Evolutionary conservation across 768 basidiomycete species (phyloP).

Genomic region (Panellus pusillus): DNA sequence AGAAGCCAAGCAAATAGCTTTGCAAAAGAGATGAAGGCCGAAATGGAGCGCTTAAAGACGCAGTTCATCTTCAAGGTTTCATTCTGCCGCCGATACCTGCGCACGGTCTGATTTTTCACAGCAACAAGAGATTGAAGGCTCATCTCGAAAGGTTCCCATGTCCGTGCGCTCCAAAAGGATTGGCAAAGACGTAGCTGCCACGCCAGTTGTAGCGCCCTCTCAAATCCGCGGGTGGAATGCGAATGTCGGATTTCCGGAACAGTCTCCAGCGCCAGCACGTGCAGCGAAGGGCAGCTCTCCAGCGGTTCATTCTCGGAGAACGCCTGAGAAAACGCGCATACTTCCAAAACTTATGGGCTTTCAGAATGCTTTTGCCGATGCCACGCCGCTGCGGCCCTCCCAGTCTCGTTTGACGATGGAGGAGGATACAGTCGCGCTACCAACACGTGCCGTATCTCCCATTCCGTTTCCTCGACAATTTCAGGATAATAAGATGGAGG

Average conservation of each 20-base stretch:
- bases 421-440: not conserved
- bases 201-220: slow-evolving; percentile 39
- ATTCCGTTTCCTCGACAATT: slow-evolving; percentile 11
- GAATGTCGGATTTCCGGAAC: slow-evolving; percentile 23
- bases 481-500: slow-evolving; percentile 24
- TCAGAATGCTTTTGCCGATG: slow-evolving; percentile 51
- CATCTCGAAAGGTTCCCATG: slow-evolving; percentile 48
- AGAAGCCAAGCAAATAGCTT: slow-evolving; percentile 52
- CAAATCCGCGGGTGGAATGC: slow-evolving; percentile 40
- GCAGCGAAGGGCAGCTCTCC: slow-evolving; percentile 24
- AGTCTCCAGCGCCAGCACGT: slow-evolving; percentile 34
- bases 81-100: slow-evolving; percentile 3
- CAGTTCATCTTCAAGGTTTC: slow-evolving; percentile 67
- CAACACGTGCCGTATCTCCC: slow-evolving; percentile 18
- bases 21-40: slow-evolving; percentile 63
- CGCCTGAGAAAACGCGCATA: slow-evolving; percentile 36
- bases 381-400: slow-evolving; percentile 34
- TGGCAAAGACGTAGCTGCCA: slow-evolving; percentile 37
- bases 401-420: slow-evolving; percentile 18
- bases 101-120: slow-evolving; percentile 27
- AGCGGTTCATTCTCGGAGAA: slow-evolving; percentile 24
- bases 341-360: slow-evolving; percentile 48
- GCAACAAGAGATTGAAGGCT: slow-evolving; percentile 70
- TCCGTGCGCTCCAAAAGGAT: slow-evolving; percentile 45
- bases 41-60: slow-evolving; percentile 69